Evolutionary conservation across 1,139 yeast species (phyloP).

Genomic region (Candida sp.): DNA sequence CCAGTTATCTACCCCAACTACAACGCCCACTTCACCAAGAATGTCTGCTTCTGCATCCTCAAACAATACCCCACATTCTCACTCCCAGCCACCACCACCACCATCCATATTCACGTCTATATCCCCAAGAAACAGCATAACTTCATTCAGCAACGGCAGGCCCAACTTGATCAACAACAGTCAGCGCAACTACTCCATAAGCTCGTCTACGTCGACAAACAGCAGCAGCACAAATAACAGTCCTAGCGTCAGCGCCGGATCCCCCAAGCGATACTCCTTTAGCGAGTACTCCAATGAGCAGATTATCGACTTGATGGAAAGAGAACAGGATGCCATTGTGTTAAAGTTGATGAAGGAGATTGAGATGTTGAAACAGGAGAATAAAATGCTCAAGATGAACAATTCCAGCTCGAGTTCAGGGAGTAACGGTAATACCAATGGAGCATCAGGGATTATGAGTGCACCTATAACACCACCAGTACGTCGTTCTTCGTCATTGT

Average conservation of each 20-base stretch:
- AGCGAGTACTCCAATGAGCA: slow-evolving; percentile 38
- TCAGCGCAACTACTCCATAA: slow-evolving; percentile 9
- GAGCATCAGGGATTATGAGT: background rate
- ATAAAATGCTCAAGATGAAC: slow-evolving; percentile 30
- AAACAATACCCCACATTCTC: background rate
- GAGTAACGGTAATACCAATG: slow-evolving; percentile 1
- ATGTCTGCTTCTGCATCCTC: background rate
- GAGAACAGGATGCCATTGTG: slow-evolving; percentile 72
- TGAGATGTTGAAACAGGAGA: slow-evolving; percentile 54
- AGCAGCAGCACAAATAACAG: background rate
- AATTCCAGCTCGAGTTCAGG: background rate
- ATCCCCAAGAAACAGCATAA: slow-evolving; percentile 14
- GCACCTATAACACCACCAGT: slow-evolving; percentile 6
- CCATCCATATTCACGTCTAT: slow-evolving; percentile 11
- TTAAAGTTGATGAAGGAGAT: slow-evolving; percentile 62
- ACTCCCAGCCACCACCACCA: slow-evolving; percentile 3
- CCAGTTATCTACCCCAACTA: background rate
- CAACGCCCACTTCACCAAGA: background rate
- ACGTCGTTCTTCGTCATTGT: slow-evolving; percentile 16
- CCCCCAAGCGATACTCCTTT: slow-evolving; percentile 7
- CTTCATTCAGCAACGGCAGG: slow-evolving; percentile 6
- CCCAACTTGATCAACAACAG: slow-evolving; percentile 5
- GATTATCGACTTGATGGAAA: slow-evolving; percentile 65
- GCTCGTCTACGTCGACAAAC: background rate
- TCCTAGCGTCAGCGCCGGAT: background rate